Evolutionary conservation across 306 rosid species (phyloP), one percentile per base, ranked within the genome.

Genomic region (Cicer yamashitae): DNA sequence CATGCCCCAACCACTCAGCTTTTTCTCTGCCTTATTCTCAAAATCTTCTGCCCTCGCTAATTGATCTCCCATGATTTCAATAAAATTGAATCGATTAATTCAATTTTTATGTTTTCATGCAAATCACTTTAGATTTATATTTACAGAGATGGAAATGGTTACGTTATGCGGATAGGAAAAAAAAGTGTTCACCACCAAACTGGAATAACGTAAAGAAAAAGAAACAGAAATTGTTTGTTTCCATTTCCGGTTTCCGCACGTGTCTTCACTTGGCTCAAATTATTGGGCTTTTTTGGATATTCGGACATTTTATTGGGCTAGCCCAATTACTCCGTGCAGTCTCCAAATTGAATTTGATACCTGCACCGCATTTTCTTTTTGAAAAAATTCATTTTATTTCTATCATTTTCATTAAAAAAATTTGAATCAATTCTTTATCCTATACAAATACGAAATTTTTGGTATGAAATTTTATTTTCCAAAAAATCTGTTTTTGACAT

Each of bases 11-110:
- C 98, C 69, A 54, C 9, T 50, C 25, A 96, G 90, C 84, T 92
- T 96, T 88, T 92, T 96, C 79, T 89, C 97, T 2, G 97, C 99
- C 85, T 88, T 88, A 77, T 71, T 79, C 69, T 87, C 93, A 66
- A 88, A 96, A 9, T 96, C 97, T 43, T 92, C 86, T 1, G 87
- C 99, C 52, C 63, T 89, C 0, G 90, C 92, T 8, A 88, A 43
- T 12, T 89, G 93, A 88, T 96, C 99, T 15, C 88, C 89, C 99
- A 94, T 94, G 57, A 25, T 59, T 73, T 70, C 48, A 48, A 60
- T 5, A 22, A 58, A 57, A 30, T 46, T 2, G 13, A 65, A 54
- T 64, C 22, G 40, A 46, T 76, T 65, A 12, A 82, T 76, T 76
- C 56, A 15, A 67, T 30, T 77, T 67, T 3, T 70, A 13, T 18